Conservation (phyloP, 108 stramenopile species). For the Cylindrotheca closterium region DNA sequence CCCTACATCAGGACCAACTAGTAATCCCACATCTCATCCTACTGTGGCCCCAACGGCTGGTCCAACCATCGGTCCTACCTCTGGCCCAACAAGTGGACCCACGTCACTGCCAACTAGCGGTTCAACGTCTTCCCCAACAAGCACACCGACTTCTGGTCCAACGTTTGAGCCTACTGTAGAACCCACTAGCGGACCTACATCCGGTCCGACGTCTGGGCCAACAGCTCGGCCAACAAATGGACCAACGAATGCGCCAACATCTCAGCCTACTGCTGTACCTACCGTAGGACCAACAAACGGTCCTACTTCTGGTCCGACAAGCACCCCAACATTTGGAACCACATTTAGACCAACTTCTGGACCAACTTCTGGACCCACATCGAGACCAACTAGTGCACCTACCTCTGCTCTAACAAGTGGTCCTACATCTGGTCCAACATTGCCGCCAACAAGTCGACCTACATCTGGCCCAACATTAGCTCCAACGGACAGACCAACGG, state of each 20-base stretch:
- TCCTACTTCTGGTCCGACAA: slow-evolving; percentile 11
- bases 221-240: neutral
- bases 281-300: slow-evolving; percentile 5
- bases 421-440: slow-evolving; percentile 13
- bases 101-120: neutral
- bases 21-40: slow-evolving; percentile 8
- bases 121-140: slow-evolving; percentile 1
- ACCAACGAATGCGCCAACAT: slow-evolving; percentile 8
- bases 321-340: neutral
- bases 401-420: slow-evolving; percentile 13
- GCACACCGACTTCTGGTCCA: neutral
- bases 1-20: no score
- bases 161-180: neutral
- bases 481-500: slow-evolving; percentile 4
- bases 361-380: slow-evolving; percentile 19
- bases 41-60: neutral
- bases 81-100: neutral
- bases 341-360: slow-evolving; percentile 5
- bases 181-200: neutral
- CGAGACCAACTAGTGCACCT: slow-evolving; percentile 13
- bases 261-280: slow-evolving; percentile 2
- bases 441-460: slow-evolving; percentile 13
- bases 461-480: slow-evolving; percentile 6
- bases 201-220: slow-evolving; percentile 3
- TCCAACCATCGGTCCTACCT: slow-evolving; percentile 10